phyloP scores from a whole-genome alignment of 23 red algal genomes.

The Cyanidium caldarium region DNA sequence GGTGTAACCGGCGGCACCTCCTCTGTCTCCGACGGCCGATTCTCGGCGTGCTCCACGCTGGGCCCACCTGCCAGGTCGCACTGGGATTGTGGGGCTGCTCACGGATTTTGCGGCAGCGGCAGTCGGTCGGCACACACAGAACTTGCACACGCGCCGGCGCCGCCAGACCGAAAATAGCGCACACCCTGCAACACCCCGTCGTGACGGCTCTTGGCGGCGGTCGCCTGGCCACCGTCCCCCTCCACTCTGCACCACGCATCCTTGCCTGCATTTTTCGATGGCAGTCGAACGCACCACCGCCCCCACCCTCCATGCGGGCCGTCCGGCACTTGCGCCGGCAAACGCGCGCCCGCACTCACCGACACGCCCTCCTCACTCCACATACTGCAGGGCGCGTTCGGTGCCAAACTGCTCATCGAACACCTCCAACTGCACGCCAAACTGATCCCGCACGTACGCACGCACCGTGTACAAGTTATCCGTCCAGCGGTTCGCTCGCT shows the following conservation, averaged over 20 bases:
- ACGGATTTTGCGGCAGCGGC: neutral
- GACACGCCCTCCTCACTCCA: conserved; percentile 18
- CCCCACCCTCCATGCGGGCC: neutral
- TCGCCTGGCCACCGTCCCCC: neutral
- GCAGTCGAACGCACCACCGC: neutral
- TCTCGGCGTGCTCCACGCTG: no score
- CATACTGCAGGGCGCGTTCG: conserved; percentile 56
- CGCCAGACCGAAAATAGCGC: neutral
- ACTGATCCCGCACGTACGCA: conserved; percentile 34
- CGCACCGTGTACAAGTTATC: conserved; percentile 76
- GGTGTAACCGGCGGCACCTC: no score
- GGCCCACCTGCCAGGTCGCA: no score
- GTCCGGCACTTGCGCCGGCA: neutral
- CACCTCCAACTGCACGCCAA: conserved; percentile 38
- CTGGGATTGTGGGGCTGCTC: no score
- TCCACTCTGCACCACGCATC: neutral
- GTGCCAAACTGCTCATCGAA: conserved; percentile 79
- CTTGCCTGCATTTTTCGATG: neutral
- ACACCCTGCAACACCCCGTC: neutral
- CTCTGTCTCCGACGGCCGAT: no score
- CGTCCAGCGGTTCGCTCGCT: conserved; percentile 62
- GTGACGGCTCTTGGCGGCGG: neutral
- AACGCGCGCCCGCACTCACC: neutral
- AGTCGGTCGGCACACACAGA: neutral
- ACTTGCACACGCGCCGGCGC: neutral